Evolutionary conservation across 352 stramenopile genomes (phyloP).

Genomic region (Globisporangium ultimum): DNA sequence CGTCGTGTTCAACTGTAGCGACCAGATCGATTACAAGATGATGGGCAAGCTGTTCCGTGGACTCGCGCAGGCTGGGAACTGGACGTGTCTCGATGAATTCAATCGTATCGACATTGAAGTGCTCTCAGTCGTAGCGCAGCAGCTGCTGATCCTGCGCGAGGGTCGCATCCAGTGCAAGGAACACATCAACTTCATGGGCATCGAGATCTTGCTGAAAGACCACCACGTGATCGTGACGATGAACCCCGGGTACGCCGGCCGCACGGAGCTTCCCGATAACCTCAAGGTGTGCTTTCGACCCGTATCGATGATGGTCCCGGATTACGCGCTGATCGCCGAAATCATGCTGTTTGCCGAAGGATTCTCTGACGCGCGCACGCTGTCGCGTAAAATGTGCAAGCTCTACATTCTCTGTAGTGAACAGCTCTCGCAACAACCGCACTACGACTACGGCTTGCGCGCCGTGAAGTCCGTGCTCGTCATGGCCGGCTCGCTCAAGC

Average conservation of each 20-base stretch:
- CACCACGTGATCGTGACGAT: constrained; percentile 98
- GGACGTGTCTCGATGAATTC: constrained; percentile 92
- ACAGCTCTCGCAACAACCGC: constrained; percentile 92
- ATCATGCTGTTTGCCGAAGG: constrained; percentile 97
- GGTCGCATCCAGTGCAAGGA: constrained; percentile 79
- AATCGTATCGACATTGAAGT: constrained; percentile 95
- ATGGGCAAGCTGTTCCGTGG: constrained; percentile 97
- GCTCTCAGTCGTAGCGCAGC: constrained; percentile 93
- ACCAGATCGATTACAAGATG: constrained; percentile 96
- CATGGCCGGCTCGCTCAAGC: constrained; percentile 90
- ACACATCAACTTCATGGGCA: constrained; percentile 95
- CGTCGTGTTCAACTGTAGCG: constrained; percentile 96
- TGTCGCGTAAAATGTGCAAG: constrained; percentile 96
- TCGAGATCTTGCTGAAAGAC: constrained; percentile 94
- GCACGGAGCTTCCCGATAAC: constrained; percentile 96
- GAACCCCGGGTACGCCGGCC: constrained; percentile 95
- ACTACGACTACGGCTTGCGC: constrained; percentile 94
- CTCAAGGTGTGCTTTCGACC: constrained; percentile 95
- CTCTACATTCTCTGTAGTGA: constrained; percentile 93
- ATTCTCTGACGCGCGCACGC: constrained; percentile 91
- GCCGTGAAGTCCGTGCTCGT: constrained; percentile 93
- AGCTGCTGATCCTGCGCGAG: constrained; percentile 76
- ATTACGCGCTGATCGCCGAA: constrained; percentile 95
- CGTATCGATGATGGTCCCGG: constrained; percentile 96
- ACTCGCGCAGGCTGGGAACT: constrained; percentile 87